Percentiles rank a stretch among this genome's conserved stretches.
phyloP scores from a whole-genome alignment of 148 eudicot species.

The Silene uniflora region DNA sequence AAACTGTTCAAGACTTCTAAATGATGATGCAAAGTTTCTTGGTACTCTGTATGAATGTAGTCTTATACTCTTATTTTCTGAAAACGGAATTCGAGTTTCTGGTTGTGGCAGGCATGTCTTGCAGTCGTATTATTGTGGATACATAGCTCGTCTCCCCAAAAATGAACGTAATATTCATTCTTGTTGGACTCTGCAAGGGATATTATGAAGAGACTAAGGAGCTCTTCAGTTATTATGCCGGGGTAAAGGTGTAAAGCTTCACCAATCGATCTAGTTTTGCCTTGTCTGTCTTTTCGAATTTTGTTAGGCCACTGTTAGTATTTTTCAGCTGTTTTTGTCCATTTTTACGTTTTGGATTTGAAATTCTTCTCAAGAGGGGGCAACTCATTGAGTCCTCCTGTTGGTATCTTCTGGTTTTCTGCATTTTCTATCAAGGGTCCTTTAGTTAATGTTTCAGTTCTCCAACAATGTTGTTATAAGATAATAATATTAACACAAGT shows the following conservation, averaged over 20 bases:
- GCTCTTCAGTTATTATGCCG: neutral
- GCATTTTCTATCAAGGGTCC: neutral
- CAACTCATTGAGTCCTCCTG: neutral
- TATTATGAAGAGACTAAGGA: neutral
- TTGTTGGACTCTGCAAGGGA: neutral
- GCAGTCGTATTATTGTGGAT: no score
- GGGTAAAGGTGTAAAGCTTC: no score
- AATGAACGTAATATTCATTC: neutral
- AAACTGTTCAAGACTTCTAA: no score
- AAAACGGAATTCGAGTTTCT: no score
- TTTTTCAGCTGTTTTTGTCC: neutral
- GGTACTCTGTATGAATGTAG: no score
- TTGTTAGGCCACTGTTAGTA: neutral
- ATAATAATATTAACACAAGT: neutral
- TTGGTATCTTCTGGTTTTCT: neutral
- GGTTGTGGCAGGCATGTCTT: no score
- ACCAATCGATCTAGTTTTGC: neutral
- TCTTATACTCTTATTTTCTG: no score
- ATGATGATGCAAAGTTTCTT: no score
- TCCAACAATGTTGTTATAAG: neutral
- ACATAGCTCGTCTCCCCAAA: neutral
- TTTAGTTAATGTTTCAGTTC: conserved; percentile 6
- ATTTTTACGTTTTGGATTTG: neutral
- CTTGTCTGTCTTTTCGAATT: neutral
- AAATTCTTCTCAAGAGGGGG: neutral